Evolutionary conservation across 148 eudicot species (phyloP).

Genomic region (Cornus controversa): DNA sequence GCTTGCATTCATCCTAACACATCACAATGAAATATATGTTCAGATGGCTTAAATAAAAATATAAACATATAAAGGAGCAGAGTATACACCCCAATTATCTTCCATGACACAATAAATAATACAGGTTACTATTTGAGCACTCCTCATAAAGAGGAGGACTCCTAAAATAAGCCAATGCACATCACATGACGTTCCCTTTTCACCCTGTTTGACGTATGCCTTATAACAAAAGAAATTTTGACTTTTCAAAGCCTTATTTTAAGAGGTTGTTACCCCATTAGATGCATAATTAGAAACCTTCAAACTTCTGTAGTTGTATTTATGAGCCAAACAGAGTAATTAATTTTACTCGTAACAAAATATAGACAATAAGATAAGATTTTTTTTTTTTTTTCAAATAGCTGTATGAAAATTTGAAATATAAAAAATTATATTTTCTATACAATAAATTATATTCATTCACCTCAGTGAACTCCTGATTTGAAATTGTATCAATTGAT

Average conservation of each 20-base stretch:
- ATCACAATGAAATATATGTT: slow-evolving; percentile 22
- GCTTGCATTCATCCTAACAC: slow-evolving; percentile 91
- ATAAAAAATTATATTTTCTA: too few species aligned
- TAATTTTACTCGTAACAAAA: not conserved
- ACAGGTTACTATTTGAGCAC: not conserved
- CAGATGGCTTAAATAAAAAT: slow-evolving; percentile 19
- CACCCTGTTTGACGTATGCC: not conserved
- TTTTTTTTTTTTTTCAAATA: too few species aligned
- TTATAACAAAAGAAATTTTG: not conserved
- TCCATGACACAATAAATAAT: not conserved
- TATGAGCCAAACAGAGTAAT: not conserved
- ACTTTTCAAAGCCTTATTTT: not conserved
- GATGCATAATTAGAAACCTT: not conserved
- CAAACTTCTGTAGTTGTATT: not conserved
- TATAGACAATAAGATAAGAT: not conserved
- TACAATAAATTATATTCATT: slow-evolving; percentile 5
- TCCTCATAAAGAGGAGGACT: not conserved
- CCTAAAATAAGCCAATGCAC: not conserved
- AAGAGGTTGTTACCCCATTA: not conserved
- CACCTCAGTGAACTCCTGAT: slow-evolving; percentile 98
- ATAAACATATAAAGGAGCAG: not conserved
- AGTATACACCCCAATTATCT: not conserved
- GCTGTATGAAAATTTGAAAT: not conserved
- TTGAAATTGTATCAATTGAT: slow-evolving; percentile 83
- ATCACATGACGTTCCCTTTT: not conserved